A percentile compares a stretch with the other conserved stretches of the same genome.
These are phyloP conservation scores for Phaeodactylum tricornutum DNA, from an alignment of 108 stramenopile genomes.

Conservation along the genomic window DNA sequence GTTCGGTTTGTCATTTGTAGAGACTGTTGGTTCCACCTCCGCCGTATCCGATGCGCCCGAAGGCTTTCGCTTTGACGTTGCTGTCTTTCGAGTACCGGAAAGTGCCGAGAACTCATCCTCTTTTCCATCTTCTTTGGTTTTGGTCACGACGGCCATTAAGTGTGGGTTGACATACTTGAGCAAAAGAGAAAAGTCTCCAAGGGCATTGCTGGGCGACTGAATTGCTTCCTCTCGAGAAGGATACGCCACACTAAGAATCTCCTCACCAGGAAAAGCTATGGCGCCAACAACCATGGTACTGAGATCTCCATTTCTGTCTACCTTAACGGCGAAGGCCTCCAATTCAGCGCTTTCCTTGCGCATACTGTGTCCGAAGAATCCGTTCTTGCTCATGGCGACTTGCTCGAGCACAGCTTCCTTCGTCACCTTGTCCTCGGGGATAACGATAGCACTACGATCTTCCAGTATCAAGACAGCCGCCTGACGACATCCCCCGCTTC, in stretches of 20 bases:
- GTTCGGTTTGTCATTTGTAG: constrained; percentile 26
- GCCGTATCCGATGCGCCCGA: constrained; percentile 31
- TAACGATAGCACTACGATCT: constrained; percentile 36
- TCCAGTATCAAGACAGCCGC: constrained; percentile 48
- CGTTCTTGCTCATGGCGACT: constrained; percentile 29
- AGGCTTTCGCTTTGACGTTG: constrained; percentile 29
- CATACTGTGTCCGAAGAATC: constrained; percentile 58
- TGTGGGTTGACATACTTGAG: constrained; percentile 95
- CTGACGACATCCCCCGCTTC: constrained; percentile 35
- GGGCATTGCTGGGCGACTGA: constrained; percentile 61
- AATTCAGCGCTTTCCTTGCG: constrained; percentile 31
- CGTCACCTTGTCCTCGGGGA: constrained; percentile 34
- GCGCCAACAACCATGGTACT: constrained; percentile 35
- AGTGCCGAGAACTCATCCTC: constrained; percentile 2
- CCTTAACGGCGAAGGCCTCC: no score
- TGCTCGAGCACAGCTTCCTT: constrained; percentile 21
- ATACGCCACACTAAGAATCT: constrained; percentile 61
- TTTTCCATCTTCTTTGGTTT: constrained; percentile 25
- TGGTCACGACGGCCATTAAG: constrained; percentile 70
- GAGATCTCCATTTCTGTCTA: no score
- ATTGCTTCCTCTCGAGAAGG: constrained; percentile 67
- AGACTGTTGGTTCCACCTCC: constrained; percentile 31
- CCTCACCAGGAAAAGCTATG: constrained; percentile 60
- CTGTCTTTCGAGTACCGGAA: not conserved
- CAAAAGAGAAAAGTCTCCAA: constrained; percentile 90